A percentile compares a stretch with the other conserved stretches of the same genome.
These are phyloP conservation scores for Botrytis medusae DNA, from an alignment of 2,329 filamentous ascomycete species.

Conservation along the genomic window DNA sequence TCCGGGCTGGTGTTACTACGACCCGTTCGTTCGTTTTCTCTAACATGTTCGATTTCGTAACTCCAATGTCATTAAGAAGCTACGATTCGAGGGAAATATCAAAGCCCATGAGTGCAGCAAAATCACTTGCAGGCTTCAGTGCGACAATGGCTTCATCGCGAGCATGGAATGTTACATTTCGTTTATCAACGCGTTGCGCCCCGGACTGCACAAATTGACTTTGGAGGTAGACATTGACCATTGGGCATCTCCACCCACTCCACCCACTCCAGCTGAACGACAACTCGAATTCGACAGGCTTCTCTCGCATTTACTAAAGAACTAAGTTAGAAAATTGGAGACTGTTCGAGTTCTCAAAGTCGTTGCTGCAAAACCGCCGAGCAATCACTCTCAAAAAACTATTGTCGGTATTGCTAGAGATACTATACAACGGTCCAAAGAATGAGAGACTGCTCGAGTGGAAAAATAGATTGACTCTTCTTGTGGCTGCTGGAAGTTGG, in stretches of 20 bases:
- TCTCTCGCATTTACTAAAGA: not conserved
- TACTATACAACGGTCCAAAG: not conserved
- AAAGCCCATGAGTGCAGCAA: not conserved
- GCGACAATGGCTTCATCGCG: not conserved
- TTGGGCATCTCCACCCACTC: no score
- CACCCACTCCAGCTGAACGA: no score
- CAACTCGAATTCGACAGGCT: not conserved
- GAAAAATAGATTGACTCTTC: no score
- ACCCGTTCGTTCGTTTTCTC: not conserved
- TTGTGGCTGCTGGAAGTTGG: not conserved
- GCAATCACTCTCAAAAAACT: no score
- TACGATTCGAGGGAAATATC: not conserved
- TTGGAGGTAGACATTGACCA: not conserved
- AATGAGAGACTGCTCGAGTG: not conserved
- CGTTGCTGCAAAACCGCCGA: not conserved
- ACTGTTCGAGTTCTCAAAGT: not conserved
- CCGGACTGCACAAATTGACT: not conserved
- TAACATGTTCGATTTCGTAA: not conserved
- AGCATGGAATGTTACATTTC: not conserved
- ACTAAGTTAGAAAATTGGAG: not conserved
- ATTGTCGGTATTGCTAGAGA: not conserved
- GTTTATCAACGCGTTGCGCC: not conserved
- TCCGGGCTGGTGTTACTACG: not conserved
- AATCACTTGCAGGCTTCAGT: not conserved
- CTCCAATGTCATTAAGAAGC: not conserved